Conservation (phyloP, 2,329 filamentous ascomycete genomes). For the Aspergillus brasiliensis region DNA sequence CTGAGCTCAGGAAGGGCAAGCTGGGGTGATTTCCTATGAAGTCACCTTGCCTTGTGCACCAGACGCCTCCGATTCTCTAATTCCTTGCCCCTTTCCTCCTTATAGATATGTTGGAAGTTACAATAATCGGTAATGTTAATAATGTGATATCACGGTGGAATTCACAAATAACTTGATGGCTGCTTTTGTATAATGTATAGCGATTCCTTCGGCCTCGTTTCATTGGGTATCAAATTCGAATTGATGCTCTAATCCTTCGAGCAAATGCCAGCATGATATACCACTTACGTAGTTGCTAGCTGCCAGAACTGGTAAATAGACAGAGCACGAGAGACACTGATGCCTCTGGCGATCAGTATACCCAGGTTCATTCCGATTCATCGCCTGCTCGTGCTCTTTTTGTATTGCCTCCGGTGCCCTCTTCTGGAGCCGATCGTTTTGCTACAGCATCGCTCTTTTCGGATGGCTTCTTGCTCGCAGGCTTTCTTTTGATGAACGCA, state of each 20-base stretch:
- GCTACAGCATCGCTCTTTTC: conserved; percentile 17
- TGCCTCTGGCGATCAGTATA: background rate
- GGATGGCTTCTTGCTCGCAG: conserved; percentile 23
- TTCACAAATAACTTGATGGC: background rate
- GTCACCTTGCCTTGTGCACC: background rate
- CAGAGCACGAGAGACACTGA: background rate
- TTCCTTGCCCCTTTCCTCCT: background rate
- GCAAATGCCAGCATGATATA: background rate
- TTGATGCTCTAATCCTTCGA: background rate
- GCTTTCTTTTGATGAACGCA: conserved; percentile 60
- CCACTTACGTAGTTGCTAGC: background rate
- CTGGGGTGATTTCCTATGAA: too few species aligned
- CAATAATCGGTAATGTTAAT: too few species aligned
- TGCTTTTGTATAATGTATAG: background rate
- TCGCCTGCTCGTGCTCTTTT: conserved; percentile 28
- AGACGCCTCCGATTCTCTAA: background rate
- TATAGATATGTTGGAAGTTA: background rate
- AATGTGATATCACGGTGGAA: too few species aligned
- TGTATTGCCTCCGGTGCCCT: conserved; percentile 22
- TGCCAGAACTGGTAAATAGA: background rate
- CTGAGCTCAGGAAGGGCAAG: background rate
- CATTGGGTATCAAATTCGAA: background rate
- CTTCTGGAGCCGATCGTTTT: conserved; percentile 33
- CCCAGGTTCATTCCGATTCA: background rate
- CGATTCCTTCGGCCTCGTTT: background rate